Conservation (phyloP, 2,329 filamentous ascomycete genomes). For the Ophiobolus disseminans region DNA sequence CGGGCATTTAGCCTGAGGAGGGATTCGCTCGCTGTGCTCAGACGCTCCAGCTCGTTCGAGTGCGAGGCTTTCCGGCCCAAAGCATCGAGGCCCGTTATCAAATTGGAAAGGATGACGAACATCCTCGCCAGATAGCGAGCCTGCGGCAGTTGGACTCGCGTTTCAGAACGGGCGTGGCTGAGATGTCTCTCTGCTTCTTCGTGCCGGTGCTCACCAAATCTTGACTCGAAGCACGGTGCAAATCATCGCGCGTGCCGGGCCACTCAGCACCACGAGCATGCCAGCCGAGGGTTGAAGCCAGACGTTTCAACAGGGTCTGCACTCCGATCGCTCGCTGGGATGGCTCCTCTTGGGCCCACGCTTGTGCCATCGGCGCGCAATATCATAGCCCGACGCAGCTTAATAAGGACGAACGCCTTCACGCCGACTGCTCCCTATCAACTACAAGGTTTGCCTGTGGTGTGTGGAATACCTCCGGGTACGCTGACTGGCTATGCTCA, state of each 20-base stretch:
- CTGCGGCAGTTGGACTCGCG: conserved; percentile 37
- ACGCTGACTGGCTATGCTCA: conserved; percentile 37
- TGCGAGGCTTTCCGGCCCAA: conserved; percentile 33
- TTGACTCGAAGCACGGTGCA: conserved; percentile 44
- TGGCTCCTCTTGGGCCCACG: conserved; percentile 12
- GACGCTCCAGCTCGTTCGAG: conserved; percentile 14
- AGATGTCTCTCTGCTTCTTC: conserved; percentile 25
- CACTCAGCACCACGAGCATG: conserved; percentile 28
- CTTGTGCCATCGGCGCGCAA: conserved; percentile 23
- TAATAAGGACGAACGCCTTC: conserved; percentile 25
- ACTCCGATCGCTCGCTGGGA: conserved; percentile 39
- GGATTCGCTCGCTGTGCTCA: conserved; percentile 25
- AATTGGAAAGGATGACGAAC: conserved; percentile 34
- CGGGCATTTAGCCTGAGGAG: conserved; percentile 49
- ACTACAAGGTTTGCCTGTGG: conserved; percentile 27
- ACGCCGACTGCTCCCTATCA: conserved; percentile 36
- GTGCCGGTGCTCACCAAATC: conserved; percentile 16
- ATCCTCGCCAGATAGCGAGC: conserved; percentile 17
- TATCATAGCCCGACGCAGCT: conserved; percentile 27
- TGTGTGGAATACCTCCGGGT: conserved; percentile 42
- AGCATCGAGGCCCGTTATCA: conserved; percentile 37
- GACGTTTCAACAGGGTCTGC: conserved; percentile 37
- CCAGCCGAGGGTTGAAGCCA: conserved; percentile 21
- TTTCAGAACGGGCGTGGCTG: conserved; percentile 41
- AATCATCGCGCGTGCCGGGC: conserved; percentile 45